These are phyloP conservation scores for Fistulifera solaris DNA, from an alignment of 108 stramenopile genomes.

Conservation along the genomic window DNA sequence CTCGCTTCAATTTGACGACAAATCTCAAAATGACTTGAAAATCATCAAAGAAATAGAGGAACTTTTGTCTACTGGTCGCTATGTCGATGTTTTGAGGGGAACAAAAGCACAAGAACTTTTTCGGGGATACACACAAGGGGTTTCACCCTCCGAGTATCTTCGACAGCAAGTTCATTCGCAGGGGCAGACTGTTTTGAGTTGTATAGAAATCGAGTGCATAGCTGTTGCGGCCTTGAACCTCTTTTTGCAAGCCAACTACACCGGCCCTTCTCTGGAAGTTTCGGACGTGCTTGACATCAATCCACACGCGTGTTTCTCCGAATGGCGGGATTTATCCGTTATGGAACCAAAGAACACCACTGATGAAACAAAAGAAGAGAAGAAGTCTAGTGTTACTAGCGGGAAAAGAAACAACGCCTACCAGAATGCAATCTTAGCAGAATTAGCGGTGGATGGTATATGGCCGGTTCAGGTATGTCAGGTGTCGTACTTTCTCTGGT, in stretches of 20 bases:
- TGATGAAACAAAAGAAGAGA: conserved; percentile 5
- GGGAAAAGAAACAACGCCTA: conserved; percentile 16
- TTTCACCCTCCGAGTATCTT: conserved; percentile 25
- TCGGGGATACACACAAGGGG: conserved; percentile 13
- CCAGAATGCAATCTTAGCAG: conserved; percentile 62
- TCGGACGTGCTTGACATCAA: conserved; percentile 42
- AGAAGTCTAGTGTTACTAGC: conserved; percentile 10
- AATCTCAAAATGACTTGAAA: neutral
- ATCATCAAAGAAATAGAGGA: conserved; percentile 13
- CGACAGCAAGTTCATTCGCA: conserved; percentile 11
- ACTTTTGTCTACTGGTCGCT: conserved; percentile 33
- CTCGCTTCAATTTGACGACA: neutral
- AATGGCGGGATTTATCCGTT: neutral
- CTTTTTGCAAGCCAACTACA: conserved; percentile 80
- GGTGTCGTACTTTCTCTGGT: conserved; percentile 55
- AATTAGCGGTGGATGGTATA: conserved; percentile 57
- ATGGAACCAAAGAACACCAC: conserved; percentile 3
- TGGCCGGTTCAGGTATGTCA: conserved; percentile 65
- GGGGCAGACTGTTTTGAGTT: conserved; percentile 12
- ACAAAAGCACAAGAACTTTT: conserved; percentile 4
- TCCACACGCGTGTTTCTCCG: conserved; percentile 48
- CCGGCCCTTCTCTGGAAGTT: conserved; percentile 51
- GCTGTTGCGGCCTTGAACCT: conserved; percentile 73
- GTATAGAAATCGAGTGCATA: conserved; percentile 50
- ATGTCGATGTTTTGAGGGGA: conserved; percentile 41